phyloP scores from a whole-genome alignment of 495 filamentous ascomycete genomes.

The Penicillium lagena region DNA sequence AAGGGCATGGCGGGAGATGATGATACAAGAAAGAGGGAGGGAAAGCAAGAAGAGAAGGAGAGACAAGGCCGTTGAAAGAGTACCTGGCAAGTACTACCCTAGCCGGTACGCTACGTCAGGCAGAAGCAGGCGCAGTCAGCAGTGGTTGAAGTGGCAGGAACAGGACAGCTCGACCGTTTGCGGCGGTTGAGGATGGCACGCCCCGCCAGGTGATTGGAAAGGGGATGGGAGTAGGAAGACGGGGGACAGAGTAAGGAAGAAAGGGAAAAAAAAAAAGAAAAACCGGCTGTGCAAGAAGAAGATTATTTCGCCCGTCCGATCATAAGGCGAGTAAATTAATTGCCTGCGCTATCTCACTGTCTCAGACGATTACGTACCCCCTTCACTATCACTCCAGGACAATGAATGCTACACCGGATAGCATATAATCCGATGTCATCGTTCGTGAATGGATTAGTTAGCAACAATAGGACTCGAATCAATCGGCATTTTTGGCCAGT shows the following conservation, averaged over 20 bases:
- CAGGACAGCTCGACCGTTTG: constrained; percentile 1
- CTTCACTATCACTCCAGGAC: background rate
- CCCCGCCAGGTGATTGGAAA: background rate
- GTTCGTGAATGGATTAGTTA: too few species aligned
- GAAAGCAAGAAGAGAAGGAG: constrained; percentile 4
- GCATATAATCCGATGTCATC: too few species aligned
- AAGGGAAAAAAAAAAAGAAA: constrained; percentile 1
- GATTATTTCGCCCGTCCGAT: too few species aligned
- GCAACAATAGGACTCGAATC: too few species aligned
- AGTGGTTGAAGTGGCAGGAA: background rate
- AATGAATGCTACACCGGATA: too few species aligned
- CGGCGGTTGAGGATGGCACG: background rate
- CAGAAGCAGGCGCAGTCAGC: constrained; percentile 2
- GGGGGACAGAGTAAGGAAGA: constrained; percentile 1
- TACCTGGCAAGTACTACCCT: too few species aligned
- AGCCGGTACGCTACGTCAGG: too few species aligned
- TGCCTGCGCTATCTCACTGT: too few species aligned
- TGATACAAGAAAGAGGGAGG: constrained; percentile 3
- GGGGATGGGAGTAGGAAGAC: background rate
- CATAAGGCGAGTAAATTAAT: too few species aligned
- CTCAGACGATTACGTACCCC: constrained; percentile 16
- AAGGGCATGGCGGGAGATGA: constrained; percentile 47
- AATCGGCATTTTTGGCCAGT: too few species aligned
- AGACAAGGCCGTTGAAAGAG: background rate
- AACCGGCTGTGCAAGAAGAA: background rate